Percentiles rank a stretch among this genome's conserved stretches.
Conservation (phyloP, 305 asterid genomes). For the Fraxinus baroniana region DNA sequence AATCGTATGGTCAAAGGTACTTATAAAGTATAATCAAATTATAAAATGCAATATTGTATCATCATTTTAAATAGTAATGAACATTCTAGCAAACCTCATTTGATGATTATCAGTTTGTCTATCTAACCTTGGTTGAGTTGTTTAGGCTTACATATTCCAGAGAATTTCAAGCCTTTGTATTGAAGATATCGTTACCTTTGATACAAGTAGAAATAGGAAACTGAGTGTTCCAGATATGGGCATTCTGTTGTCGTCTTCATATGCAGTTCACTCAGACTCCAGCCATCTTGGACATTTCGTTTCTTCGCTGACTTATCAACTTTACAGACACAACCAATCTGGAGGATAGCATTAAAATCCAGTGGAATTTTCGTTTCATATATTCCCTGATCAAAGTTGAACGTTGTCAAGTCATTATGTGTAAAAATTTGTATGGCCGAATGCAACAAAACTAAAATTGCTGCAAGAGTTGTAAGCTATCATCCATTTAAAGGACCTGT, state of each 20-base stretch:
- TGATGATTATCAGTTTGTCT: not conserved
- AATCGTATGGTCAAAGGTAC: not conserved
- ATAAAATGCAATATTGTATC: not conserved
- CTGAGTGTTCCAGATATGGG: constrained; percentile 78
- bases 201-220: constrained; percentile 84
- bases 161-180: not conserved
- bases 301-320: constrained; percentile 79
- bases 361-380: constrained; percentile 83
- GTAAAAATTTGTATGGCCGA: constrained; percentile 14
- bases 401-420: constrained; percentile 20
- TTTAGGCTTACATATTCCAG: not conserved
- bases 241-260: constrained; percentile 99
- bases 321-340: constrained; percentile 95
- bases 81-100: constrained; percentile 5
- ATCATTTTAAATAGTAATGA: not conserved
- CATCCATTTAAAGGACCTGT: constrained; percentile 2
- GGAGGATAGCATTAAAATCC: constrained; percentile 78
- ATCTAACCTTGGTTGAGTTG: constrained; percentile 14
- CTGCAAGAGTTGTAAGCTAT: constrained; percentile 17
- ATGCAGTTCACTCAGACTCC: constrained; percentile 88
- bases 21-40: not conserved
- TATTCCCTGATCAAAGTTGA: constrained; percentile 70
- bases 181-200: constrained; percentile 58
- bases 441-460: not conserved
- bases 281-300: constrained; percentile 70